These are phyloP conservation scores for Rutstroemia sp. DNA, from an alignment of 2,329 filamentous ascomycete species.

Conservation along the genomic window DNA sequence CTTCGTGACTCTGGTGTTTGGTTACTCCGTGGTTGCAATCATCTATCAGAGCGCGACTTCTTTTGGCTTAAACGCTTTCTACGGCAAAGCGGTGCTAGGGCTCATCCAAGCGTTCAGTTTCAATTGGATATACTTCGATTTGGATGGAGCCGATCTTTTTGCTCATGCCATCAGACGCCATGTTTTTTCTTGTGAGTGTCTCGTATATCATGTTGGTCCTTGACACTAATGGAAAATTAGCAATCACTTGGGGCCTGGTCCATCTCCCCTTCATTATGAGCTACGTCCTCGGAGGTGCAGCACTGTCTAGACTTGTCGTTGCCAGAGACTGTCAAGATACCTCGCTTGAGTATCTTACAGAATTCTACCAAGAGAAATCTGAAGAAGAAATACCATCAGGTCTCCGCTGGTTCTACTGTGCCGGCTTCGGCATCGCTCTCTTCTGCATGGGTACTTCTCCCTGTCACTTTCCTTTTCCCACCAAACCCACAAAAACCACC, in stretches of 20 bases:
- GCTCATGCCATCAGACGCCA: conserved; percentile 54
- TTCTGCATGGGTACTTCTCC: conserved; percentile 38
- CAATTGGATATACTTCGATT: conserved; percentile 59
- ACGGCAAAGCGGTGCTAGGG: conserved; percentile 54
- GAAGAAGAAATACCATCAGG: conserved; percentile 44
- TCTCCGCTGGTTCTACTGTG: conserved; percentile 57
- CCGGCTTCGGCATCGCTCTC: conserved; percentile 50
- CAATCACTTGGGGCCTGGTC: conserved; percentile 45
- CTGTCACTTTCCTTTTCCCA: background rate
- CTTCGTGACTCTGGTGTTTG: conserved; percentile 58
- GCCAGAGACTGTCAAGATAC: conserved; percentile 46
- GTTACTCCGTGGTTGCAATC: conserved; percentile 55
- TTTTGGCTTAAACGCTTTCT: conserved; percentile 49
- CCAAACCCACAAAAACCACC: background rate
- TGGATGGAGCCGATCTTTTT: conserved; percentile 47
- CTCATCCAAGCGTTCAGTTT: conserved; percentile 51
- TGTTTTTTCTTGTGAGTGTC: conserved; percentile 33
- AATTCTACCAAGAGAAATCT: conserved; percentile 41
- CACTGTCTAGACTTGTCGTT: conserved; percentile 51
- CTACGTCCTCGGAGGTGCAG: conserved; percentile 52
- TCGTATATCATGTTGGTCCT: background rate
- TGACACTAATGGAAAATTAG: conserved; percentile 22
- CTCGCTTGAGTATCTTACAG: conserved; percentile 41
- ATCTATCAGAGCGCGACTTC: conserved; percentile 48
- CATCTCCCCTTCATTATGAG: conserved; percentile 58